Percentiles rank a stretch among this genome's conserved stretches.
phyloP scores from a whole-genome alignment of 306 rosid genomes.

The Cucumis hystrix region DNA sequence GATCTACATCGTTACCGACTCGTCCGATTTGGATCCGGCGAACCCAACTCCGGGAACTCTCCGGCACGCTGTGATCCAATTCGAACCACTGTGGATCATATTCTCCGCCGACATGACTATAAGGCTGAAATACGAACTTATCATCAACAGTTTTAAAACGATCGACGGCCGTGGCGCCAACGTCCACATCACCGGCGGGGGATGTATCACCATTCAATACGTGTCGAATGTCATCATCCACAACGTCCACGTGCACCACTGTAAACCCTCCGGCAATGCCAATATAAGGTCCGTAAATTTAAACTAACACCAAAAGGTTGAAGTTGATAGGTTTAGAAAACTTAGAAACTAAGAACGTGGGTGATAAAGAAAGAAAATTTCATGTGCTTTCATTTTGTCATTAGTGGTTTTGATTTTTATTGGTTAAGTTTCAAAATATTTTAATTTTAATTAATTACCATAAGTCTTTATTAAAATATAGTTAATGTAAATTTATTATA shows the following conservation, averaged over 20 bases:
- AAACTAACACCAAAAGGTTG: neutral
- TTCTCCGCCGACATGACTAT: slow-evolving; percentile 47
- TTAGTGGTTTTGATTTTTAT: too few species aligned
- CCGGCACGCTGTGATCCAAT: slow-evolving; percentile 70
- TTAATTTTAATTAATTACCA: too few species aligned
- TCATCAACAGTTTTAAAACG: slow-evolving; percentile 57
- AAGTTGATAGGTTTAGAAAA: too few species aligned
- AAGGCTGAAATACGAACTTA: slow-evolving; percentile 41
- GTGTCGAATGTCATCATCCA: slow-evolving; percentile 51
- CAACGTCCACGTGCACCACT: slow-evolving; percentile 50
- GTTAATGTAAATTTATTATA: too few species aligned
- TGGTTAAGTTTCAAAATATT: too few species aligned
- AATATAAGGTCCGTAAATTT: slow-evolving; percentile 17
- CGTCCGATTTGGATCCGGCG: slow-evolving; percentile 41
- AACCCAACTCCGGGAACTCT: slow-evolving; percentile 56
- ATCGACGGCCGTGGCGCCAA: slow-evolving; percentile 56
- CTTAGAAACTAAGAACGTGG: too few species aligned
- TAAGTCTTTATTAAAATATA: too few species aligned
- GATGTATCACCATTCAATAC: slow-evolving; percentile 57
- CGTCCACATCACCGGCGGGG: slow-evolving; percentile 47
- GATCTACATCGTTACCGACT: slow-evolving; percentile 59
- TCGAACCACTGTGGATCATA: slow-evolving; percentile 52
- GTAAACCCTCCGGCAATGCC: slow-evolving; percentile 52
- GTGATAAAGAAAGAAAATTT: too few species aligned
- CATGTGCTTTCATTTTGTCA: too few species aligned